phyloP scores from a whole-genome alignment of 2,329 filamentous ascomycete genomes.

The Trichoderma semiorbis region DNA sequence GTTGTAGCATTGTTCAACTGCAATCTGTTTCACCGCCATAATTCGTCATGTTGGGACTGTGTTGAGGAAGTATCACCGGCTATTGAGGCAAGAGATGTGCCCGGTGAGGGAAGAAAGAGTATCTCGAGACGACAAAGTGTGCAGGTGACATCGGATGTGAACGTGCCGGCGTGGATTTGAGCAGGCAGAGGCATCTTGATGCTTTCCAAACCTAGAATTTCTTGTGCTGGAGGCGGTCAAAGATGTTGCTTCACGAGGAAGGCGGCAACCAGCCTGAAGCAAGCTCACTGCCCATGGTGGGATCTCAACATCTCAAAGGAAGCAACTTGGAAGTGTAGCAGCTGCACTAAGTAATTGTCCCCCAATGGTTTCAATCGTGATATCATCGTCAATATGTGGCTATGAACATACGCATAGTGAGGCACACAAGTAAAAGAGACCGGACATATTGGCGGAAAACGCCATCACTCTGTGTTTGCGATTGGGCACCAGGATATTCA shows the following conservation, averaged over 20 bases:
- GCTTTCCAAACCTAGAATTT: not conserved
- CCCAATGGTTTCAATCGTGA: not conserved
- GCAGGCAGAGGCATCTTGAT: not conserved
- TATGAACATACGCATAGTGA: not conserved
- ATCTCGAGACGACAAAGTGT: not conserved
- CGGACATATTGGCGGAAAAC: not conserved
- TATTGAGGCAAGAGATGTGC: not conserved
- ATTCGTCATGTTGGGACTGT: not conserved
- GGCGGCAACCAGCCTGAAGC: not conserved
- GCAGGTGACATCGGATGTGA: not conserved
- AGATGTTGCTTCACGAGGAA: not conserved
- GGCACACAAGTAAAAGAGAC: not conserved
- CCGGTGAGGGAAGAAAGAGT: not conserved
- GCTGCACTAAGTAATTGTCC: no score
- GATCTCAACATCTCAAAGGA: not conserved
- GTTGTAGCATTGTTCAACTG: not conserved
- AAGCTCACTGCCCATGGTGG: not conserved
- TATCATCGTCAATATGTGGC: not conserved
- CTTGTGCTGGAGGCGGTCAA: not conserved
- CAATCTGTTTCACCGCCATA: not conserved
- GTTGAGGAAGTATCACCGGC: conserved; percentile 6
- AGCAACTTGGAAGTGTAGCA: not conserved
- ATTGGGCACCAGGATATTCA: not conserved
- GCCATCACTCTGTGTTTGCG: not conserved
- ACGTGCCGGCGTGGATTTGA: not conserved